Base-by-base conservation (phyloP, 169 alveolate genomes). In the Plasmodium billcollinsi region DNA sequence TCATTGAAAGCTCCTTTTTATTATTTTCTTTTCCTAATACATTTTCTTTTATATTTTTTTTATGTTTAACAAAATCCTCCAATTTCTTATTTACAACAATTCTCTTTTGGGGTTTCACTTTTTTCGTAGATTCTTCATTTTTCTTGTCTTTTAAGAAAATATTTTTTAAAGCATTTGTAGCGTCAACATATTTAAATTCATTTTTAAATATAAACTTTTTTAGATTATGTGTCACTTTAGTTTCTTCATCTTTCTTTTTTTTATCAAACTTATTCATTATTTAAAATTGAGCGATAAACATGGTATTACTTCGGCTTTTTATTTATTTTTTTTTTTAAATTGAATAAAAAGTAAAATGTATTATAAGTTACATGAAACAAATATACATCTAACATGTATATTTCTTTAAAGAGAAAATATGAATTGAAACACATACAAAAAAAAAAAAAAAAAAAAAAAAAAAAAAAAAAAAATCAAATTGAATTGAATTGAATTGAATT, bases 171-270 rank as follows among this genome's bases (percentile, higher is more conserved):
- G 67, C 70, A 45, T 78, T 78, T 39, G 89, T 78, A 49, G 89
- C 89, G 18, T 78, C 89, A 14, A 78, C 89, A 70, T 78, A 78
- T 71, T 78, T 78, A 56, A 26, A 78, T 65, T 78, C 89, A 78
- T 78, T 78, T 67, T 78, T 78, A 66, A 65, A 78, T 45, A 65
- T 21, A 47, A 78, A 78, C 14, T 67, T 65, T 78, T 63, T 78
- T 58, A 3, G 18, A 58, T 78, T 66, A 58, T 47, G 65, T 43
- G 43, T 50, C 67, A 67, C 21, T 21, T 65, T 66, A 14, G 73
- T 49, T 71, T 50, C 78, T 58, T 78, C 89, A 50, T 47, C 66
- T 65, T 78, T 66, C 67, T 66, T 78, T 74, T 74, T 74, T 26
- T 49, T 18, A 11, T 78, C 89, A 50, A 21, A 59, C 62, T 52